These are phyloP conservation scores for Knoxdaviesia proteae DNA, from an alignment of 2,329 filamentous ascomycete species.

Conservation along the genomic window DNA sequence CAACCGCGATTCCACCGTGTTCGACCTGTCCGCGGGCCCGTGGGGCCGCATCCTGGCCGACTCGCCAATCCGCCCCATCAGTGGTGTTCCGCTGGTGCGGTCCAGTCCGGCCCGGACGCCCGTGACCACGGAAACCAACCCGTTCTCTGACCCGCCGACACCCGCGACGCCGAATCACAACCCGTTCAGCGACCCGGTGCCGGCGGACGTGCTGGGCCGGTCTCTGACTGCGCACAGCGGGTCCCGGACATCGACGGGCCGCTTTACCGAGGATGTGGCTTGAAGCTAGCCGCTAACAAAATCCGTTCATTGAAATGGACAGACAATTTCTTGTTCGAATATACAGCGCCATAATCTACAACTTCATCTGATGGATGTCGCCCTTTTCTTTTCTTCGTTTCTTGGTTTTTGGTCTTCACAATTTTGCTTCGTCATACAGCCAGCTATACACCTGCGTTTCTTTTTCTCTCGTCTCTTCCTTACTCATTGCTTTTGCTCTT, in stretches of 20 bases:
- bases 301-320: no score
- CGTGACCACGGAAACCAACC: no score
- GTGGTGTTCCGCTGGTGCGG: constrained; percentile 37
- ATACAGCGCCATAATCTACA: background rate
- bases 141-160: no score
- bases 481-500: constrained; percentile 1
- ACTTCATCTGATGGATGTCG: background rate
- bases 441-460: background rate
- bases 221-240: constrained; percentile 15
- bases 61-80: constrained; percentile 36
- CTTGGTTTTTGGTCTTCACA: background rate
- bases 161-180: constrained; percentile 19
- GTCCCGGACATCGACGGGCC: constrained; percentile 11
- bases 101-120: constrained; percentile 46
- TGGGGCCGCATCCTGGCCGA: constrained; percentile 28
- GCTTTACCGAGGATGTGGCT: background rate
- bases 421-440: no score
- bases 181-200: constrained; percentile 20
- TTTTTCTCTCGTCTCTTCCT: background rate
- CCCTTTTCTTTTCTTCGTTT: background rate
- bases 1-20: constrained; percentile 9
- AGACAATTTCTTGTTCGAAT: background rate
- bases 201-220: constrained; percentile 17
- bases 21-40: constrained; percentile 14
- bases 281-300: no score